Evolutionary conservation across 2,329 filamentous ascomycete species (phyloP).

Genomic region (Venturia carpophila): DNA sequence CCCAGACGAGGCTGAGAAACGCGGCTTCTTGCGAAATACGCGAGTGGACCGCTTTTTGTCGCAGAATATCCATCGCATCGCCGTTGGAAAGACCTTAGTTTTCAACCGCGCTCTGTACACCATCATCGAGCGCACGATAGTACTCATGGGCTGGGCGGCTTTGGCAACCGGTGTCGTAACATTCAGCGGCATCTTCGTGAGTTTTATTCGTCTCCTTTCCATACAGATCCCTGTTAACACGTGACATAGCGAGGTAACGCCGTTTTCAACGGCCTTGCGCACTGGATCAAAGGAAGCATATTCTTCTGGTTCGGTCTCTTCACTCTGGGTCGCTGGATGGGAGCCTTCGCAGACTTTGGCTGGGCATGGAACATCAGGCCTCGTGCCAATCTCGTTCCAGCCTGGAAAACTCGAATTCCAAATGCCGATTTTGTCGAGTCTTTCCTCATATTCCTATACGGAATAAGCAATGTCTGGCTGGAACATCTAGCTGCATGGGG

Average conservation of each 20-base stretch:
- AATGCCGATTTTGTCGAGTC: constrained; percentile 88
- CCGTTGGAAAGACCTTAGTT: constrained; percentile 50
- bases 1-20: constrained; percentile 39
- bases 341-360: constrained; percentile 80
- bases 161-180: constrained; percentile 16
- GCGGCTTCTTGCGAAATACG: constrained; percentile 39
- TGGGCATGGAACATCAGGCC: constrained; percentile 95
- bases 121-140: constrained; percentile 64
- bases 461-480: constrained; percentile 81
- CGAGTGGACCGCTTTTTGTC: constrained; percentile 46
- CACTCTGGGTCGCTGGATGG: constrained; percentile 82
- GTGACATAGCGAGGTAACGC: constrained; percentile 51
- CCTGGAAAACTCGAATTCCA: constrained; percentile 55
- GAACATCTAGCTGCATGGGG: constrained; percentile 76
- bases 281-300: constrained; percentile 89
- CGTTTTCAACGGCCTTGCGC: constrained; percentile 79
- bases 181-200: constrained; percentile 20
- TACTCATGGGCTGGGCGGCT: constrained; percentile 49
- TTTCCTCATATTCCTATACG: constrained; percentile 82
- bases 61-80: constrained; percentile 45
- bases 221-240: constrained; percentile 10
- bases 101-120: constrained; percentile 55
- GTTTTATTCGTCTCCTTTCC: not conserved
- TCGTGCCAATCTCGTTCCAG: constrained; percentile 45
- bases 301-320: constrained; percentile 91